Evolutionary conservation across 2,329 filamentous ascomycete species (phyloP).

Genomic region (Xylaria sp.): DNA sequence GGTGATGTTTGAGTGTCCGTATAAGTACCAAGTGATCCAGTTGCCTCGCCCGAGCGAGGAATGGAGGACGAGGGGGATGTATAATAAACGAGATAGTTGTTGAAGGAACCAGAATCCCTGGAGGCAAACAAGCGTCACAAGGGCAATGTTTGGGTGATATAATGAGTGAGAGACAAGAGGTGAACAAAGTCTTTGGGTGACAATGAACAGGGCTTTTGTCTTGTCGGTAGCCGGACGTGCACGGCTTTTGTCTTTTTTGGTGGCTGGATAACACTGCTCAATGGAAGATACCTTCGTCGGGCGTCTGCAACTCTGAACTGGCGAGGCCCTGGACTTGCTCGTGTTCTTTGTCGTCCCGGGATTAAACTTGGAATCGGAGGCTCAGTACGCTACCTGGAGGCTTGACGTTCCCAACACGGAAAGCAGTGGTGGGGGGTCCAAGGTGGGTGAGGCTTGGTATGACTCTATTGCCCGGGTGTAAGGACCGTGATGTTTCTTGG

Average conservation of each 20-base stretch:
- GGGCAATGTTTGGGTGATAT: conserved; percentile 39
- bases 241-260: conserved; percentile 13
- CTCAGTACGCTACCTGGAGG: background rate
- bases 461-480: conserved; percentile 13
- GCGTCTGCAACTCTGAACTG: background rate
- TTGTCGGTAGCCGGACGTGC: background rate
- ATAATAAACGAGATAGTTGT: conserved; percentile 30
- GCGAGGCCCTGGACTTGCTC: background rate
- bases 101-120: conserved; percentile 32
- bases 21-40: conserved; percentile 17
- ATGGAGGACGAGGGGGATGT: conserved; percentile 34
- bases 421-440: conserved; percentile 26
- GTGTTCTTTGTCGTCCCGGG: background rate
- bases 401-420: conserved; percentile 18
- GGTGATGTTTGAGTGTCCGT: conserved; percentile 11
- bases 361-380: background rate
- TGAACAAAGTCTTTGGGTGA: conserved; percentile 31
- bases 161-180: conserved; percentile 21
- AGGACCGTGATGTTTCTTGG: conserved; percentile 8
- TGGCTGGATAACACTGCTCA: background rate
- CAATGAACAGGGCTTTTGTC: conserved; percentile 18
- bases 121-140: conserved; percentile 37
- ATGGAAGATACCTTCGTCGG: conserved; percentile 5
- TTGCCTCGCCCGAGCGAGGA: conserved; percentile 22
- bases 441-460: conserved; percentile 19